These are phyloP conservation scores for Pseudognaphalium luteoalbum DNA, from an alignment of 129 eudicot genomes.

Conservation along the genomic window DNA sequence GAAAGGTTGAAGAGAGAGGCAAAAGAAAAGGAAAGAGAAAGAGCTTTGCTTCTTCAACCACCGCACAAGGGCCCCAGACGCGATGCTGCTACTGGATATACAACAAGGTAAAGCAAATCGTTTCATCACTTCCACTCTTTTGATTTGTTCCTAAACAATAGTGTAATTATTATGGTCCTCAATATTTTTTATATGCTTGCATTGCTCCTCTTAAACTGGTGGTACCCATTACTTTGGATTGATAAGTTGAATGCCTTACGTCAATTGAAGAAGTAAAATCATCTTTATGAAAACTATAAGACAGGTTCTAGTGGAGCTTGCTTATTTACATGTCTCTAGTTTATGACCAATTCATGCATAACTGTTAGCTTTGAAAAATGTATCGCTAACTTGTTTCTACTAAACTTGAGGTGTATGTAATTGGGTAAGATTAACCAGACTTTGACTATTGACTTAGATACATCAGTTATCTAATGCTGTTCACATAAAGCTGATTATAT, in stretches of 20 bases:
- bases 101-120: constrained; percentile 33
- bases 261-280: neutral
- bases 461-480: neutral
- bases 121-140: neutral
- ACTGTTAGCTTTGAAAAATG: neutral
- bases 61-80: constrained; percentile 31
- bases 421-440: neutral
- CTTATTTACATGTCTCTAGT: neutral
- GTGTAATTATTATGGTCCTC: neutral
- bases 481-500: neutral
- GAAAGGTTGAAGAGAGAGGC: constrained; percentile 92
- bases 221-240: neutral
- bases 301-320: neutral
- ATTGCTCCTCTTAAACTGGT: neutral
- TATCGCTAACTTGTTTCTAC: no score
- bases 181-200: neutral
- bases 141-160: neutral
- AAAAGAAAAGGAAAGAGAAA: constrained; percentile 74
- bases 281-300: neutral
- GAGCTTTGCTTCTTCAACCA: constrained; percentile 46
- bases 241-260: neutral
- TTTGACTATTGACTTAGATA: neutral
- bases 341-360: neutral
- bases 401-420: neutral
- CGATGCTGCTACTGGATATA: constrained; percentile 25